A percentile compares a stretch with the other conserved stretches of the same genome.
Evolutionary conservation across 768 basidiomycete genomes (phyloP).

Genomic region (Piloderma croceum): DNA sequence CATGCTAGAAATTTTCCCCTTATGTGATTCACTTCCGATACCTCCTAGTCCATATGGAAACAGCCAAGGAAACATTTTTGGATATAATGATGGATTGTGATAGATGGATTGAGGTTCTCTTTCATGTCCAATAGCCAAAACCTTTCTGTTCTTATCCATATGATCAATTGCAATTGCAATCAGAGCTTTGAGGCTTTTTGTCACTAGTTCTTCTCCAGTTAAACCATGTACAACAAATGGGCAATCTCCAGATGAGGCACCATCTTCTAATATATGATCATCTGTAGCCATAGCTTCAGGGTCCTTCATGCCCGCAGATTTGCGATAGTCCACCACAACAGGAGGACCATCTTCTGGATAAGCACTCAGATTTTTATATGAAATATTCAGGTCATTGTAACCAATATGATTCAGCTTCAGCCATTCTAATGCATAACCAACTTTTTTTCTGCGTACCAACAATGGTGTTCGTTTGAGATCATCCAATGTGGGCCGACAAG

Average conservation of each 20-base stretch:
- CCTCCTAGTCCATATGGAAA: too few species aligned
- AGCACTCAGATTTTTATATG: conserved; percentile 9
- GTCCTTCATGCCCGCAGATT: conserved; percentile 5
- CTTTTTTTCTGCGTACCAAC: conserved; percentile 19
- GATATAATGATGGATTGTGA: too few species aligned
- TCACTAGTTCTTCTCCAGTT: conserved; percentile 16
- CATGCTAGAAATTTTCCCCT: too few species aligned
- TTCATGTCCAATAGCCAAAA: too few species aligned
- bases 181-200: too few species aligned
- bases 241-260: conserved; percentile 18
- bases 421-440: conserved; percentile 21
- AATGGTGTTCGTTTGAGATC: conserved; percentile 18
- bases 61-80: too few species aligned
- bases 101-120: too few species aligned
- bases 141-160: too few species aligned
- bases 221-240: conserved; percentile 25
- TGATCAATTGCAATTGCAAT: too few species aligned
- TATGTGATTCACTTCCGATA: too few species aligned
- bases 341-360: conserved; percentile 11
- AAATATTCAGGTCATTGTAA: conserved; percentile 20
- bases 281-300: conserved; percentile 6
- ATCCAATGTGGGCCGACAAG: conserved; percentile 6
- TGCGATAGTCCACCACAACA: conserved; percentile 11
- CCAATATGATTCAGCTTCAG: conserved; percentile 23
- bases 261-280: conserved; percentile 19